A percentile compares a stretch with the other conserved stretches of the same genome.
These are phyloP conservation scores for Vigna trinervia DNA, from an alignment of 306 rosid genomes.

Conservation along the genomic window DNA sequence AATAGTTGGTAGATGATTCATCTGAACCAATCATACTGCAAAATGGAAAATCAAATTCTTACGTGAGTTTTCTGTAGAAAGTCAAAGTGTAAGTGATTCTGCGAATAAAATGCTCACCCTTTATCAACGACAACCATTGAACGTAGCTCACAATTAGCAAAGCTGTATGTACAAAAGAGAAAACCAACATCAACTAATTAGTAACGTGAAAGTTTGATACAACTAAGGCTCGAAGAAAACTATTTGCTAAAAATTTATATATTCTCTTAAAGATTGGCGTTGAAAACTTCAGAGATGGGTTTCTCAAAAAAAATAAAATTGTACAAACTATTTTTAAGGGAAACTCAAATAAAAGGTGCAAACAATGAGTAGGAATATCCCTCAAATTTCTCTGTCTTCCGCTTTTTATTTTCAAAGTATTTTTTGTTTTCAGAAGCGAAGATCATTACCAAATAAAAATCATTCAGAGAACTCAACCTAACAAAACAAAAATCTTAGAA, in stretches of 20 bases:
- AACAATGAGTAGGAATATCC: not conserved
- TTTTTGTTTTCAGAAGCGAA: not conserved
- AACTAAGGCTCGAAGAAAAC: not conserved
- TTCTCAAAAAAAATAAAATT: not conserved
- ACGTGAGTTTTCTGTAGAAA: conserved; percentile 21
- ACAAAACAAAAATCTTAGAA: not conserved
- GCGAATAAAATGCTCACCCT: conserved; percentile 59
- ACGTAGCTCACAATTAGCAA: conserved; percentile 89
- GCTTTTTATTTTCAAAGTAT: not conserved
- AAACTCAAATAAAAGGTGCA: not conserved
- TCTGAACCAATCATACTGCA: conserved; percentile 73
- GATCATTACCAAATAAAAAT: not conserved
- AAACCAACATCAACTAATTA: conserved; percentile 17
- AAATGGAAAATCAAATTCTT: conserved; percentile 6
- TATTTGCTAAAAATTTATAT: not conserved
- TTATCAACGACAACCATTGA: conserved; percentile 77
- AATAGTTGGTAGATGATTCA: conserved; percentile 68
- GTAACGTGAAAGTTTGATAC: conserved; percentile 6
- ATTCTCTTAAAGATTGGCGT: not conserved
- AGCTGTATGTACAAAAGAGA: conserved; percentile 65
- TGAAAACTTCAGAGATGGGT: not conserved
- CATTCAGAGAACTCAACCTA: not conserved
- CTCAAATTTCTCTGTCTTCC: not conserved
- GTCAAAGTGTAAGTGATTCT: conserved; percentile 11
- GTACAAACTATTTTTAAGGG: not conserved